These are phyloP conservation scores for Hortiboletus campestris DNA, from an alignment of 768 basidiomycete species.

Conservation along the genomic window DNA sequence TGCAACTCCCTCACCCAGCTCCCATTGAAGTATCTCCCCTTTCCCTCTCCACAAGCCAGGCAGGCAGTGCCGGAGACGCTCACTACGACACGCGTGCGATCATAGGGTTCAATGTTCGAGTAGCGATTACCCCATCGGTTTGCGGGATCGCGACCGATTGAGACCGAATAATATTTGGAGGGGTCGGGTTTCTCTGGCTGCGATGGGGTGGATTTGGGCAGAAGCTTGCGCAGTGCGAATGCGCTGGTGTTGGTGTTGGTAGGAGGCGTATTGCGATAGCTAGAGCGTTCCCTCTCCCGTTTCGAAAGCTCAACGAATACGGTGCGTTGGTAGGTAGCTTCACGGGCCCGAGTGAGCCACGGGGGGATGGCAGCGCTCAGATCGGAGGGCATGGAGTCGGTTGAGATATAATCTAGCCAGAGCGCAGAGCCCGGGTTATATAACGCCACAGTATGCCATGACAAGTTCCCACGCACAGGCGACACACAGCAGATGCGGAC, in stretches of 20 bases:
- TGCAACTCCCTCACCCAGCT: slow-evolving; percentile 78
- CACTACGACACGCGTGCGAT: slow-evolving; percentile 72
- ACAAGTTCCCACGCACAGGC: slow-evolving; percentile 18
- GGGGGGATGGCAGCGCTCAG: slow-evolving; percentile 1
- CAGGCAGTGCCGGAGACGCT: slow-evolving; percentile 22
- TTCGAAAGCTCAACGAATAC: slow-evolving; percentile 37
- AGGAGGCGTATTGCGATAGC: slow-evolving; percentile 25
- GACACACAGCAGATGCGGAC: neutral
- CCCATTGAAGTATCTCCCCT: slow-evolving; percentile 72
- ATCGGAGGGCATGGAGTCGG: slow-evolving; percentile 12
- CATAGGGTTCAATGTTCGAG: slow-evolving; percentile 71
- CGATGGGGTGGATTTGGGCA: slow-evolving; percentile 5
- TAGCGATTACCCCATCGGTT: slow-evolving; percentile 66
- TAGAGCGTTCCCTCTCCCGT: slow-evolving; percentile 38
- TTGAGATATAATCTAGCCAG: neutral
- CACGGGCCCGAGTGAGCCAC: slow-evolving; percentile 18
- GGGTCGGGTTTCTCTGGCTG: slow-evolving; percentile 19
- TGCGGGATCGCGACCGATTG: slow-evolving; percentile 42
- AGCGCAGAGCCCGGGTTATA: neutral
- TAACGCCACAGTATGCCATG: neutral
- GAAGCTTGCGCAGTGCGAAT: slow-evolving; percentile 3
- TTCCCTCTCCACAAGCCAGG: slow-evolving; percentile 22
- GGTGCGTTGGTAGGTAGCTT: slow-evolving; percentile 12
- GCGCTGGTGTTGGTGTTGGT: slow-evolving; percentile 6
- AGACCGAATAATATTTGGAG: slow-evolving; percentile 54